Base-by-base conservation (phyloP, 2,329 filamentous ascomycete genomes). In the Ophiostoma perfectum region DNA sequence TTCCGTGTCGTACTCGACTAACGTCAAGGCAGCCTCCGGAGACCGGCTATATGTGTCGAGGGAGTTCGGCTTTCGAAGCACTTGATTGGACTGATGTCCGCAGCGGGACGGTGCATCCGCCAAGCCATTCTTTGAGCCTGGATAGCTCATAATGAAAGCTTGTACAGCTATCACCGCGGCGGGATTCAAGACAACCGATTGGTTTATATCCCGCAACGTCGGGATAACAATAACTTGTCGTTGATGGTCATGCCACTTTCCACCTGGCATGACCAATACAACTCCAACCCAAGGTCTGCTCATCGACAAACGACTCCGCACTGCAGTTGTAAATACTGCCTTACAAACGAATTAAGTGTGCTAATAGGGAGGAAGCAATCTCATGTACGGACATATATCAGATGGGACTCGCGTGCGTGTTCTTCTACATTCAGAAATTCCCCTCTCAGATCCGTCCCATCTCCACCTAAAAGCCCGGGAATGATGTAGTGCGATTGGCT, bases 401-500 rank as follows among this genome's bases (percentile, higher is more conserved):
- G 45, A 11, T 49, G 45, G n/a, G 11, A 49, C 12, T 11, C 45
- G 45, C n/a, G 44, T 45, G 44, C 14, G 44, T 45, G 44, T 49
- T 4, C 11, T 49, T 18, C 14, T 27, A 18, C 14, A 27, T 27
- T n/a, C 12, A 8, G 9, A 9, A 55, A 11, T 27, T 27, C 47
- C 47, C 47, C 47, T 52, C 47, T 55, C 49, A 39, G 16, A n/a
- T 41, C 62, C 11, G 3, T 3, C 12, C 7, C n/a, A 44, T 44
- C n/a, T 64, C 62, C 62, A 18, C 62, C 18, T 41, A 5, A 11
- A 16, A 27, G 16, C 7, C 39, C 62, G 62, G 62, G n/a, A 44
- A 44, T 64, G 62, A 11, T 64, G 41, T 64, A 45, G 62, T 41
- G 4, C 62, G 41, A 64, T 64, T 64, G 62, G 62, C 62, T 45